phyloP scores from a whole-genome alignment of 1,139 yeast genomes.

The Debaryomyces sp. region DNA sequence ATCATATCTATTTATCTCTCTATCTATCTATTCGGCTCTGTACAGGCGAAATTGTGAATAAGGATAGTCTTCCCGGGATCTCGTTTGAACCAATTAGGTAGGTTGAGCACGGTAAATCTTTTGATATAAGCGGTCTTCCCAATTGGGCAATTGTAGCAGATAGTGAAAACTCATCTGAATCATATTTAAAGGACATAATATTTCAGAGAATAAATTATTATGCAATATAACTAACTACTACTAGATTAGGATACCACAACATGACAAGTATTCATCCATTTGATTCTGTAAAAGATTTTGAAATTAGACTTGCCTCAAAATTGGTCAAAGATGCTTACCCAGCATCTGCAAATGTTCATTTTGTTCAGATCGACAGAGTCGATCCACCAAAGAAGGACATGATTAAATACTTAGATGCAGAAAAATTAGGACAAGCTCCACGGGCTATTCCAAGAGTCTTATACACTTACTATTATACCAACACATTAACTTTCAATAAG shows the following conservation, averaged over 20 bases:
- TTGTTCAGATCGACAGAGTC: constrained; percentile 69
- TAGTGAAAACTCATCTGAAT: neutral
- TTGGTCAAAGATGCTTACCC: constrained; percentile 61
- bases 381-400: constrained; percentile 85
- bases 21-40: neutral
- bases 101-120: neutral
- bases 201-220: neutral
- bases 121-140: constrained; percentile 1
- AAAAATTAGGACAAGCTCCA: constrained; percentile 57
- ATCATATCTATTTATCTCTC: neutral
- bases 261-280: constrained; percentile 50
- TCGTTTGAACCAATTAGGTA: neutral
- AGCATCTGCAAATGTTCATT: constrained; percentile 57
- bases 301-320: constrained; percentile 64
- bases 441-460: constrained; percentile 67
- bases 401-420: constrained; percentile 71
- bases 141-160: constrained; percentile 10
- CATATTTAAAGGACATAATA: neutral
- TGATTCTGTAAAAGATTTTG: constrained; percentile 68
- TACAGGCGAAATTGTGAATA: neutral
- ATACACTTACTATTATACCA: constrained; percentile 67
- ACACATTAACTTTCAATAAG: constrained; percentile 63
- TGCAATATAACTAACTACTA: neutral
- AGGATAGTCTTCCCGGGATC: constrained; percentile 1
- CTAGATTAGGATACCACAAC: neutral